Conservation (phyloP, 352 stramenopile genomes). For the Globisporangium splendens region DNA sequence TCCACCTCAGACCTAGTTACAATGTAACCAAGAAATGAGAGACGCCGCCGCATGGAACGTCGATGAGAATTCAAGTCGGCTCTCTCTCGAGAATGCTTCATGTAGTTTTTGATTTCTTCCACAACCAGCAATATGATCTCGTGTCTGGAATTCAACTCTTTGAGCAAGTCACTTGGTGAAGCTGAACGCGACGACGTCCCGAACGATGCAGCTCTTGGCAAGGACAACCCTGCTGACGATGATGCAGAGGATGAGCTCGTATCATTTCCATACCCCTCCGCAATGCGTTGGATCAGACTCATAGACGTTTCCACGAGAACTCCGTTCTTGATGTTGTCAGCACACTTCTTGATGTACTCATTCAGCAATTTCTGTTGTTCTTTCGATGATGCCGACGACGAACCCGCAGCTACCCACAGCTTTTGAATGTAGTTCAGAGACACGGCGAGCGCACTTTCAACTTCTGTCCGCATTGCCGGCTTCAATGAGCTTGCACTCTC, state of each 20-base stretch:
- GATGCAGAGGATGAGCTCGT: constrained; percentile 26
- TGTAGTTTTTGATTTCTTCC: constrained; percentile 48
- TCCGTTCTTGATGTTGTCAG: constrained; percentile 56
- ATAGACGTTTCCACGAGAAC: constrained; percentile 68
- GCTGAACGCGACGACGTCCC: constrained; percentile 18
- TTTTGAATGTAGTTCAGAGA: constrained; percentile 75
- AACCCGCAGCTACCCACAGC: constrained; percentile 42
- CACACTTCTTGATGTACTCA: constrained; percentile 73
- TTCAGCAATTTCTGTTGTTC: constrained; percentile 69
- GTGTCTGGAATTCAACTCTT: constrained; percentile 63
- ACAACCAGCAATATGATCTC: constrained; percentile 56
- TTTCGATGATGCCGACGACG: constrained; percentile 50
- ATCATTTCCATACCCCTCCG: constrained; percentile 44
- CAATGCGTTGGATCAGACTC: constrained; percentile 69
- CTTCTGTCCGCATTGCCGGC: constrained; percentile 34
- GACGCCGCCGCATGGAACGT: constrained; percentile 31
- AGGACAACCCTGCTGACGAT: constrained; percentile 33
- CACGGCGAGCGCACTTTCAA: constrained; percentile 60
- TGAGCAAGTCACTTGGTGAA: constrained; percentile 55
- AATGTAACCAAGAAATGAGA: constrained; percentile 76
- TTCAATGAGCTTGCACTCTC: constrained; percentile 17
- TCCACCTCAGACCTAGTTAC: constrained; percentile 72
- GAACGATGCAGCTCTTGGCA: constrained; percentile 23
- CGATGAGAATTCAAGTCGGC: constrained; percentile 8
- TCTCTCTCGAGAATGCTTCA: constrained; percentile 12